phyloP scores from a whole-genome alignment of 192 early-diverging fungal species.

The Rhizophlyctis rosea region DNA sequence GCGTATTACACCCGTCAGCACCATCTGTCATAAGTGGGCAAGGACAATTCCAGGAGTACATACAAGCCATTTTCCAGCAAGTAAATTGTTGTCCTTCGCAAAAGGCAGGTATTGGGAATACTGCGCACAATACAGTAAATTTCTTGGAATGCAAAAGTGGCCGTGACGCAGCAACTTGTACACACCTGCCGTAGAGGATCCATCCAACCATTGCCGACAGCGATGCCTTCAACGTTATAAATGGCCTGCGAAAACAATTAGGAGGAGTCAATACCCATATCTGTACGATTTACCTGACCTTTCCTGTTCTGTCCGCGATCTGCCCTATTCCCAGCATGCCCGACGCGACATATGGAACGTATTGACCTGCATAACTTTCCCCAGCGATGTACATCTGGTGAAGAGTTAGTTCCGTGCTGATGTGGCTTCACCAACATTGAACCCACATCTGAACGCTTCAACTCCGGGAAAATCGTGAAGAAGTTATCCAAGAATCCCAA shows the following conservation, averaged over 20 bases:
- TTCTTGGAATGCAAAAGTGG: too few relatives aligned
- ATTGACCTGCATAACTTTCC: conserved; percentile 72
- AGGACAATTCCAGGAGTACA: too few relatives aligned
- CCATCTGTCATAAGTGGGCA: too few relatives aligned
- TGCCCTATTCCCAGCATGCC: too few relatives aligned
- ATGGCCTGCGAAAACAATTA: conserved; percentile 5
- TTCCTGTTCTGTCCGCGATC: conserved; percentile 26
- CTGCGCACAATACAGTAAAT: too few relatives aligned
- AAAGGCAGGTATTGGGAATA: conserved; percentile 51
- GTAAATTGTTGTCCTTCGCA: conserved; percentile 35
- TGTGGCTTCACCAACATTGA: not conserved
- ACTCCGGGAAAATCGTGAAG: conserved; percentile 55
- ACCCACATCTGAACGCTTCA: conserved; percentile 16
- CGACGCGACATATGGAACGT: conserved; percentile 65
- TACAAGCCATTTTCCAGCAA: conserved; percentile 27
- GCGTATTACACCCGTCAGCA: too few relatives aligned
- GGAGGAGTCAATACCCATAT: not conserved
- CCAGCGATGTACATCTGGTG: conserved; percentile 65
- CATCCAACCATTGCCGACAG: conserved; percentile 79
- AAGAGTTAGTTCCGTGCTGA: not conserved
- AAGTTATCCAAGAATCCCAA: conserved; percentile 55
- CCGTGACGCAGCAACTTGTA: too few relatives aligned
- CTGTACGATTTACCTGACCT: too few relatives aligned
- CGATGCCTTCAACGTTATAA: conserved; percentile 47
- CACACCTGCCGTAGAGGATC: conserved; percentile 55